Base-by-base conservation (phyloP, 2,329 filamentous ascomycete species). In the Beauveria sp. region DNA sequence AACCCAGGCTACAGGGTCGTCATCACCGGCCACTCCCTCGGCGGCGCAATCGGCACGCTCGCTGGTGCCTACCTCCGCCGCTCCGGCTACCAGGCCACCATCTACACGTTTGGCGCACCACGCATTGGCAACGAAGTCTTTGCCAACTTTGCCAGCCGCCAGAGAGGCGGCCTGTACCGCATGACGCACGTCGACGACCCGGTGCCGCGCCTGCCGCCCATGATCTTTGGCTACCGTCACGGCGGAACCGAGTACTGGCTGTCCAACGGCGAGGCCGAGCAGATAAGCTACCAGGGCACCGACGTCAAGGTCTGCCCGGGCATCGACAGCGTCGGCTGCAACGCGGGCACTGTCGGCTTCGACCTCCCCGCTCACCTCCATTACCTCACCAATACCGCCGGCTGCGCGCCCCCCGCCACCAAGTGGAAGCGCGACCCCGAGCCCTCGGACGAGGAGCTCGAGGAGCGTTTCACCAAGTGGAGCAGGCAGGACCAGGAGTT, bases 221-320 rank as follows among this genome's bases (percentile, higher is more conserved):
- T 84, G 62, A 58, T 81, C 51, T 71, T 87, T 57, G 81, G 82
- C 40, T 91, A 85, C 75, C 75, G 80, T 45, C 88, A 91, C 71
- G 81, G 84, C n/a, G 82, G 78, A 18, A 86, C 88, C 1, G 89
- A 91, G 77, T 90, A 86, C 74, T 90, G 83, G 79, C 75, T 88
- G 42, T 70, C 75, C 8, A 69, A 67, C 38, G 76, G 76, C 18
- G 58, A 58, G 3, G 65, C 70, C 18, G 68, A 64, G 55, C 74
- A 72, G 7, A 65, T 70, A 45, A 65, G 72, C 63, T 80, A 80
- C 67, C 63, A 66, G 14, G 64, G 77, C 38, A 60, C 53, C 5
- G 75, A 80, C 54, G 67, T 85, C 66, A 66, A 73, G 55, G 71
- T 79, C 26, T 86, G 82, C 73, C 62, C 70, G 16, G 83, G 83